Percentiles rank a stretch among this genome's conserved stretches.
Conservation (phyloP, 768 basidiomycete genomes). For the Xanthoconium purpureum region DNA sequence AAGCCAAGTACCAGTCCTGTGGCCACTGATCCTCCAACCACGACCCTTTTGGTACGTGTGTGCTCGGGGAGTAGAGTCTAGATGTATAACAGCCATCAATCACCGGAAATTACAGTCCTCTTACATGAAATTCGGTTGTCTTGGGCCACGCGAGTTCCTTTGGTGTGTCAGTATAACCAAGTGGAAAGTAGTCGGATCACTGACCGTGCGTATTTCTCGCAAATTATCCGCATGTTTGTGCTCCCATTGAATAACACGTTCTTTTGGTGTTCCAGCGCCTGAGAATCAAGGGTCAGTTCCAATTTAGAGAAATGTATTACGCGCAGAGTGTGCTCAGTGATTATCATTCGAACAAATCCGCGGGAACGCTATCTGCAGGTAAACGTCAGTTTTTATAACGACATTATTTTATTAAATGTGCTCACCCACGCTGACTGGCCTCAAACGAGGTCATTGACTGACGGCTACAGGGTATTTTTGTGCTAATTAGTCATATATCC, state of each 20-base stretch:
- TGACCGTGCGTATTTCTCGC: conserved; percentile 12
- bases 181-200: conserved; percentile 1
- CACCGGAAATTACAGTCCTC: conserved; percentile 22
- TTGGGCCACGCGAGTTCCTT: conserved; percentile 20
- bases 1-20: conserved; percentile 11
- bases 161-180: conserved; percentile 11
- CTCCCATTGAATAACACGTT: conserved; percentile 1
- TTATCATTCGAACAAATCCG: conserved; percentile 16
- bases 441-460: conserved; percentile 8
- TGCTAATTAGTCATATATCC: not conserved
- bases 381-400: not conserved
- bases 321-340: conserved; percentile 5
- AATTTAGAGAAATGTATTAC: conserved; percentile 8
- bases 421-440: not conserved
- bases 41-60: conserved; percentile 20
- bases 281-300: conserved; percentile 8
- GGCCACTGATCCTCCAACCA: conserved; percentile 22
- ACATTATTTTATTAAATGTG: conserved; percentile 3
- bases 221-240: not conserved
- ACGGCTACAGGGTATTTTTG: conserved; percentile 5
- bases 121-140: conserved; percentile 21
- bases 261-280: not conserved
- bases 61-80: conserved; percentile 8
- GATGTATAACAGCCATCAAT: conserved; percentile 6
- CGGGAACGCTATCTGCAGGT: conserved; percentile 18